Percentiles rank a stretch among this genome's conserved stretches.
Evolutionary conservation across 352 stramenopile genomes (phyloP).

Genomic region (Phytophthora uliginosa): DNA sequence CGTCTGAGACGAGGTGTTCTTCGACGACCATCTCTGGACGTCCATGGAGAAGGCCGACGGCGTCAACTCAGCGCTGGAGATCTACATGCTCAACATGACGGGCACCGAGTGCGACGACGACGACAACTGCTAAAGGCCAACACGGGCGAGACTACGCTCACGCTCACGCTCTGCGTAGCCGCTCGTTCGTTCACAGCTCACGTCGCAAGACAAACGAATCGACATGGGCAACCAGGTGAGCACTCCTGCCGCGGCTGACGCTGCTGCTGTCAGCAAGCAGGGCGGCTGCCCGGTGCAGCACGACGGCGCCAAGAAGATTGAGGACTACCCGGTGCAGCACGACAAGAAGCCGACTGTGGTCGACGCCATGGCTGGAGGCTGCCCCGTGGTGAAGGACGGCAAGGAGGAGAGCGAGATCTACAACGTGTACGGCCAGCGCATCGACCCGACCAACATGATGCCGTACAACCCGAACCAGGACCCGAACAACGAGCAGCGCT

Average conservation of each 20-base stretch:
- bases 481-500: constrained; percentile 91
- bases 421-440: constrained; percentile 98
- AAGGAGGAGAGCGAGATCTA: constrained; percentile 82
- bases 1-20: too few species aligned
- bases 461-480: constrained; percentile 97
- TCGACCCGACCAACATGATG: constrained; percentile 99
- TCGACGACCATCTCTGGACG: constrained; percentile 94
- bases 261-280: constrained; percentile 21
- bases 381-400: constrained; percentile 61
- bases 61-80: constrained; percentile 53
- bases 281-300: constrained; percentile 69
- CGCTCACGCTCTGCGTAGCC: constrained; percentile 24
- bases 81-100: constrained; percentile 54
- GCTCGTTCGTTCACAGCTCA: constrained; percentile 27
- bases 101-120: constrained; percentile 56
- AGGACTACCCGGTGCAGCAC: constrained; percentile 81
- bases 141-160: constrained; percentile 40
- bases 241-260: constrained; percentile 30
- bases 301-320: constrained; percentile 33
- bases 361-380: constrained; percentile 50
- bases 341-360: constrained; percentile 39
- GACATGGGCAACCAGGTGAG: constrained; percentile 81
- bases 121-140: constrained; percentile 55
- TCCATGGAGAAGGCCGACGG: constrained; percentile 68
- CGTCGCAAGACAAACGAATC: constrained; percentile 8